These are phyloP conservation scores for Suillus clintonianus DNA, from an alignment of 768 basidiomycete species.

Conservation along the genomic window DNA sequence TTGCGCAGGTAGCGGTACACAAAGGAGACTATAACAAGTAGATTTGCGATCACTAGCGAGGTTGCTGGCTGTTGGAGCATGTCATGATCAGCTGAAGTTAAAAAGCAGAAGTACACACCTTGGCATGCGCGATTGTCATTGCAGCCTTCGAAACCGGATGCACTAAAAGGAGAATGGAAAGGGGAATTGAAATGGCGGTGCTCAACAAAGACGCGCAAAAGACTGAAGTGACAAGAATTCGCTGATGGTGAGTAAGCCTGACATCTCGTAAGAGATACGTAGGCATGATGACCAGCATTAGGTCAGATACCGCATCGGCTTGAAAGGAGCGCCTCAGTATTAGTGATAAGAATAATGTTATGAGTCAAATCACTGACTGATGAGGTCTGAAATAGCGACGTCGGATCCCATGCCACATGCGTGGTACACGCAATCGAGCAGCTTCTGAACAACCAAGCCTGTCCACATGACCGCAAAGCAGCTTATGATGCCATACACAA, in stretches of 20 bases:
- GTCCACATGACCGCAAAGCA: conserved; percentile 17
- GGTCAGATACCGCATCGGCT: conserved; percentile 26
- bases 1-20: not conserved
- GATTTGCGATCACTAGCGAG: not conserved
- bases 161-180: conserved; percentile 22
- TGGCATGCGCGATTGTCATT: conserved; percentile 21
- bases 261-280: conserved; percentile 17
- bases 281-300: conserved; percentile 17
- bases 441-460: conserved; percentile 19
- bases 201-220: conserved; percentile 27
- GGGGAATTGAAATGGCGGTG: conserved; percentile 19
- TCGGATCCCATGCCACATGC: not conserved
- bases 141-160: conserved; percentile 2
- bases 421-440: conserved; percentile 11
- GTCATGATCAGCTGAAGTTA: not conserved
- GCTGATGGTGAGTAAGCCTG: conserved; percentile 14
- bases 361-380: conserved; percentile 17
- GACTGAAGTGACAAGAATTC: conserved; percentile 19
- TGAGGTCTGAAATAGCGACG: conserved; percentile 23
- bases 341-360: not conserved
- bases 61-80: not conserved
- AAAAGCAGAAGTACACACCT: conserved; percentile 14
- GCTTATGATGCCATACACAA: conserved; percentile 16
- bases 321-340: not conserved
- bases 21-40: not conserved